Conservation (phyloP, 1,284 basidiomycete species). For the Marasmius tenuissimus region DNA sequence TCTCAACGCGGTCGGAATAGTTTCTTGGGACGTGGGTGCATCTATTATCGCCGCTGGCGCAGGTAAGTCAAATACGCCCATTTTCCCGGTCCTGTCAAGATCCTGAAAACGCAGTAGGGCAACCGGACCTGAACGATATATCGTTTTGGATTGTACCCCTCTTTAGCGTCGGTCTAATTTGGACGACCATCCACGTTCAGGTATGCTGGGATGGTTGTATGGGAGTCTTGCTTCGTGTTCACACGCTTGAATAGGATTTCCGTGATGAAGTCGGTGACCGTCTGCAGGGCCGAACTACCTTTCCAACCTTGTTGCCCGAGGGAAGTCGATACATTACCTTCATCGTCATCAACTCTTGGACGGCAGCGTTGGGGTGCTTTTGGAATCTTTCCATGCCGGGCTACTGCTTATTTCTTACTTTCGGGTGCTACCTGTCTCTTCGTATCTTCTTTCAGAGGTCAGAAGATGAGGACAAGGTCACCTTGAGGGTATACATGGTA, state of each 20-base stretch:
- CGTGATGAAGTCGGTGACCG: constrained; percentile 39
- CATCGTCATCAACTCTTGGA: constrained; percentile 25
- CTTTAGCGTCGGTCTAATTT: constrained; percentile 10
- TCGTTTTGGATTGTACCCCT: constrained; percentile 25
- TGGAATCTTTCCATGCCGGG: constrained; percentile 19
- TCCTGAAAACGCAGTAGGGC: constrained; percentile 24
- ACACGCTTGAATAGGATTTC: constrained; percentile 37
- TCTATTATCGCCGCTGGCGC: constrained; percentile 19
- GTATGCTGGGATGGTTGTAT: constrained; percentile 18
- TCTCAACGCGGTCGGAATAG: constrained; percentile 32
- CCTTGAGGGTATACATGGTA: constrained; percentile 15
- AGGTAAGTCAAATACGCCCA: constrained; percentile 20
- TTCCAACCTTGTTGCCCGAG: constrained; percentile 35
- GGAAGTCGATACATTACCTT: constrained; percentile 25
- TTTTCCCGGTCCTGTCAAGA: constrained; percentile 9
- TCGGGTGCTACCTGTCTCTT: constrained; percentile 17
- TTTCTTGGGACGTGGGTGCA: constrained; percentile 27
- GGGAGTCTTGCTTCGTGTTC: constrained; percentile 27
- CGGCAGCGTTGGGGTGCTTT: constrained; percentile 14
- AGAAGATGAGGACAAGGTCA: constrained; percentile 22
- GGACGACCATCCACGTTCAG: constrained; percentile 13
- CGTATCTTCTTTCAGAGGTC: constrained; percentile 20
- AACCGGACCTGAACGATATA: constrained; percentile 7
- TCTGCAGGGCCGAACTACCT: constrained; percentile 33
- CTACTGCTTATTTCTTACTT: background rate